Percentiles rank a stretch among this genome's conserved stretches.
Conservation (phyloP, 306 rosid genomes). For the Cucurbita ficifolia region DNA sequence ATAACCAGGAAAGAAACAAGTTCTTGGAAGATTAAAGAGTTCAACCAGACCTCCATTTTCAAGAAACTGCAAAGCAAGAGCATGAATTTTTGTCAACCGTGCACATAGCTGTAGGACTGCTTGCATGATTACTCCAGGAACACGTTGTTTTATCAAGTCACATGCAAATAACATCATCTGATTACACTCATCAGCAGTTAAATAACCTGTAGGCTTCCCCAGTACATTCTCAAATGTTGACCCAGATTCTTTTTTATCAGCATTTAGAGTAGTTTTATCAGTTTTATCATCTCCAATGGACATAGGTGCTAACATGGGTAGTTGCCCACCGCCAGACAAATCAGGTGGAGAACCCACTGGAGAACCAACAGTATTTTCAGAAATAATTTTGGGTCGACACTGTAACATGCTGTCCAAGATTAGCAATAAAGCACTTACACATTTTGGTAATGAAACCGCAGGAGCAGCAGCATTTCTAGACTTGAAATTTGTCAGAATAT, state of each 20-base stretch:
- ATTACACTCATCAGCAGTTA: conserved; percentile 65
- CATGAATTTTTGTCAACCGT: conserved; percentile 77
- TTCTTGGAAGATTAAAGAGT: conserved; percentile 73
- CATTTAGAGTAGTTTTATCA: conserved; percentile 20
- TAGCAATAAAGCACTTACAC: conserved; percentile 76
- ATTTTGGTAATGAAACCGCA: conserved; percentile 52
- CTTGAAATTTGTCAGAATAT: conserved; percentile 60
- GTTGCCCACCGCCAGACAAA: conserved; percentile 38
- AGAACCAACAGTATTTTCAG: conserved; percentile 45
- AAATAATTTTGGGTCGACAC: conserved; percentile 35
- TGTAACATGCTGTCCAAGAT: conserved; percentile 90
- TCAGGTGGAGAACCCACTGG: conserved; percentile 42
- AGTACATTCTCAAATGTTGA: conserved; percentile 44
- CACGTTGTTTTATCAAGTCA: conserved; percentile 81
- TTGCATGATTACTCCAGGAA: conserved; percentile 91
- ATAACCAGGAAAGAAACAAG: conserved; percentile 88
- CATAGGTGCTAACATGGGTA: conserved; percentile 32
- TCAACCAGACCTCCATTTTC: conserved; percentile 83
- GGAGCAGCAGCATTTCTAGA: conserved; percentile 48
- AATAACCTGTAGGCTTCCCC: conserved; percentile 81
- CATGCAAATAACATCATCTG: conserved; percentile 63
- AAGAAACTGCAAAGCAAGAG: conserved; percentile 71
- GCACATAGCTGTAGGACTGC: conserved; percentile 94
- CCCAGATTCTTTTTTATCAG: conserved; percentile 33
- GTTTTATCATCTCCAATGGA: conserved; percentile 29